Percentiles rank a stretch among this genome's conserved stretches.
Conservation (phyloP, 164 flowering plant genomes). For the Santalum album region DNA sequence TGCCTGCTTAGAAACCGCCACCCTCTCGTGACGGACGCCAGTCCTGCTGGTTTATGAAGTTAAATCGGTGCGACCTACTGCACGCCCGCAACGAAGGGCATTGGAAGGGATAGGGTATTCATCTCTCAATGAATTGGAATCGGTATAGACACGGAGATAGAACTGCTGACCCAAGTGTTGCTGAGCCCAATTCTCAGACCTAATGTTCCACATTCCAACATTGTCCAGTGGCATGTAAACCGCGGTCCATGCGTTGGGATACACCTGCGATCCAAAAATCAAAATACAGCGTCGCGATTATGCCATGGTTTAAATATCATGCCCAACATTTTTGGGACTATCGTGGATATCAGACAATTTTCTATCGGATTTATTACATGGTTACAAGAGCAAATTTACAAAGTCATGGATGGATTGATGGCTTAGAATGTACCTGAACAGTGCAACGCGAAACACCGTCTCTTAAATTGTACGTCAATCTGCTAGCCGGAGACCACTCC, state of each 20-base stretch:
- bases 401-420: no score
- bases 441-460: conserved; percentile 73
- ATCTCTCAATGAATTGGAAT: conserved; percentile 74
- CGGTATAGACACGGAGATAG: conserved; percentile 70
- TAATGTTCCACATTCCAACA: conserved; percentile 90
- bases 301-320: no score
- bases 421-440: conserved; percentile 45
- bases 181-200: conserved; percentile 81
- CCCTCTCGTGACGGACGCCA: no score
- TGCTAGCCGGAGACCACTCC: conserved; percentile 60
- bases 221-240: conserved; percentile 77
- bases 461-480: conserved; percentile 57
- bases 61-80: conserved; percentile 23
- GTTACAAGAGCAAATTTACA: no score
- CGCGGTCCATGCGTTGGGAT: conserved; percentile 82
- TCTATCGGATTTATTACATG: no score
- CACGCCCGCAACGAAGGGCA: conserved; percentile 75
- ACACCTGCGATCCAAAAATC: conserved; percentile 39
- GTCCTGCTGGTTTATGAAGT: no score
- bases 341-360: no score
- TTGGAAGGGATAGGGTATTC: conserved; percentile 74
- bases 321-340: no score
- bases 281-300: no score
- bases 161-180: conserved; percentile 93
- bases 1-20: no score